phyloP scores from a whole-genome alignment of 768 basidiomycete genomes.

The Pleurotus pulmonarius region DNA sequence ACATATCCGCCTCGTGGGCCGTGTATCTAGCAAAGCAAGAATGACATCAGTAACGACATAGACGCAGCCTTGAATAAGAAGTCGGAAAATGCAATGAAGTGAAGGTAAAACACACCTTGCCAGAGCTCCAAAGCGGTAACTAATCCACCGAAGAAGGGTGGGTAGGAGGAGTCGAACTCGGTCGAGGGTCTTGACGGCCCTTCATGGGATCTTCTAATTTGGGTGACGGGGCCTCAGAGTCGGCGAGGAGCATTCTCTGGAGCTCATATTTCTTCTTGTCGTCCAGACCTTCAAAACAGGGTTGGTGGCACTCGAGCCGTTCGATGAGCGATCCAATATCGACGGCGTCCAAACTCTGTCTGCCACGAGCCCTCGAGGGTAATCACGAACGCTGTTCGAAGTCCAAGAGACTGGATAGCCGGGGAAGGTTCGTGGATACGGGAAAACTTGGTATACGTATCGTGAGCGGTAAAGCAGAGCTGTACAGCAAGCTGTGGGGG shows the following conservation, averaged over 20 bases:
- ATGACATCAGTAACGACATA: no score
- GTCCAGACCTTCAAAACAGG: not conserved
- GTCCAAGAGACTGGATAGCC: not conserved
- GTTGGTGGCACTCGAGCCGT: not conserved
- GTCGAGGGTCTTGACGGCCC: not conserved
- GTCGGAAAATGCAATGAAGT: not conserved
- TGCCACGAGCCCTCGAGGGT: not conserved
- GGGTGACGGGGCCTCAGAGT: not conserved
- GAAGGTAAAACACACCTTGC: constrained; percentile 42
- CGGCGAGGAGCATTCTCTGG: not conserved
- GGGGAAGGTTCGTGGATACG: not conserved
- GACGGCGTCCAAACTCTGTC: not conserved
- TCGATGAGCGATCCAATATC: not conserved
- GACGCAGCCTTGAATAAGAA: no score
- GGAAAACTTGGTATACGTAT: not conserved
- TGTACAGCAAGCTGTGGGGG: not conserved
- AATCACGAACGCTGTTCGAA: not conserved
- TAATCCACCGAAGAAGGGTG: no score
- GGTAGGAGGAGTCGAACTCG: no score
- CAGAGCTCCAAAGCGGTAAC: constrained; percentile 12
- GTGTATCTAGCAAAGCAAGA: constrained; percentile 42
- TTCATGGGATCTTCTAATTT: not conserved
- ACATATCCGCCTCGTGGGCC: constrained; percentile 77
- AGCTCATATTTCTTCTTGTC: not conserved
- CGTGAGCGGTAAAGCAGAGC: not conserved